phyloP scores from a whole-genome alignment of 129 eudicot genomes.

The Chrysanthemum makinoi region DNA sequence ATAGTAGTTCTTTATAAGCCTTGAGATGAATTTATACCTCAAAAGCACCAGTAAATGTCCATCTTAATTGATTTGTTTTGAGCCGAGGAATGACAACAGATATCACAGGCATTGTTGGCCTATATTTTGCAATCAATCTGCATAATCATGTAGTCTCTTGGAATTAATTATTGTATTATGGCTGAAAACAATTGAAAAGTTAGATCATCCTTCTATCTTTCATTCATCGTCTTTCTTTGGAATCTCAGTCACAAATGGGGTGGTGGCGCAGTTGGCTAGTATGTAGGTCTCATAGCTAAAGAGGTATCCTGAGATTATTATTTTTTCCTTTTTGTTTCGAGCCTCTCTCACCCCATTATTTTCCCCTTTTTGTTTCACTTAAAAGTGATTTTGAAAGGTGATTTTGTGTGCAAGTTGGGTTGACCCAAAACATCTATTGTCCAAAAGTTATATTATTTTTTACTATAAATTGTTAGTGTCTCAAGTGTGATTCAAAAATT shows the following conservation, averaged over 20 bases:
- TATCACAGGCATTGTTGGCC: conserved; percentile 90
- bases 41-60: conserved; percentile 88
- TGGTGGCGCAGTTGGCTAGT: conserved; percentile 99
- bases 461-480: too few relatives aligned
- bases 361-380: neutral
- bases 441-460: too few relatives aligned
- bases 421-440: too few relatives aligned
- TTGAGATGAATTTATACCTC: conserved; percentile 48
- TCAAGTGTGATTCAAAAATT: too few relatives aligned
- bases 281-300: conserved; percentile 94
- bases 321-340: conserved; percentile 37
- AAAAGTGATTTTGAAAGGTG: too few relatives aligned
- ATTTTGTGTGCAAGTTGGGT: too few relatives aligned
- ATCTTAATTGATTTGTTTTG: conserved; percentile 76
- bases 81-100: conserved; percentile 86
- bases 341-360: conserved; percentile 90
- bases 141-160: conserved; percentile 18
- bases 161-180: neutral
- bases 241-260: conserved; percentile 36
- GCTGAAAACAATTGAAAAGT: neutral
- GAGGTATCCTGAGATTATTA: conserved; percentile 74
- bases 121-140: conserved; percentile 87
- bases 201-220: neutral
- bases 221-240: too few relatives aligned
- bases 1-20: neutral